These are phyloP conservation scores for Claviceps humidiphila DNA, from an alignment of 2,329 filamentous ascomycete species.

Conservation along the genomic window DNA sequence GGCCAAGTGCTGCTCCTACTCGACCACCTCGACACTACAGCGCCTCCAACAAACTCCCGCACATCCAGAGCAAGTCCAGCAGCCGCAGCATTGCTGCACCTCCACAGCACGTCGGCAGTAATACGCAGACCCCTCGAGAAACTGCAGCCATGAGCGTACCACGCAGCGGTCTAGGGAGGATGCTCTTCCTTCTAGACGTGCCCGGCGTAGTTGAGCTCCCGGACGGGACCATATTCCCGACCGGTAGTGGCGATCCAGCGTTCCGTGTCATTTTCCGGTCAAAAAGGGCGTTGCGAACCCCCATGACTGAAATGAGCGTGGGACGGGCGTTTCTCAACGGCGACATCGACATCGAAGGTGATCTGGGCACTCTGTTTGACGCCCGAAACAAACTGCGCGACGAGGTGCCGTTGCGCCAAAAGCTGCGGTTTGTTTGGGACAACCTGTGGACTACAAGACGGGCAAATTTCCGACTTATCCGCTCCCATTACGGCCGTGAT, in stretches of 20 bases:
- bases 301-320: background rate
- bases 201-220: conserved; percentile 1
- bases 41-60: too few relatives aligned
- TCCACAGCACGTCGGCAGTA: background rate
- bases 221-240: background rate
- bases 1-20: too few relatives aligned
- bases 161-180: background rate
- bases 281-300: background rate
- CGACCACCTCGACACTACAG: too few relatives aligned
- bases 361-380: background rate
- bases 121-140: background rate
- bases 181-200: background rate
- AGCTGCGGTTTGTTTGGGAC: conserved; percentile 1
- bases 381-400: background rate
- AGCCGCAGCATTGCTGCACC: too few relatives aligned
- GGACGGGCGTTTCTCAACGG: conserved; percentile 2
- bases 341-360: conserved; percentile 2
- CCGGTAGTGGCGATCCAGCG: background rate
- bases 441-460: background rate
- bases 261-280: conserved; percentile 1
- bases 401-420: conserved; percentile 2
- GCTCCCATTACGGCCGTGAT: background rate
- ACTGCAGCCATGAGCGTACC: background rate
- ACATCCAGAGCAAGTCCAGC: too few relatives aligned
- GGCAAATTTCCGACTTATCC: background rate